A percentile compares a stretch with the other conserved stretches of the same genome.
phyloP scores from a whole-genome alignment of 768 basidiomycete genomes.

The Russula sp. region DNA sequence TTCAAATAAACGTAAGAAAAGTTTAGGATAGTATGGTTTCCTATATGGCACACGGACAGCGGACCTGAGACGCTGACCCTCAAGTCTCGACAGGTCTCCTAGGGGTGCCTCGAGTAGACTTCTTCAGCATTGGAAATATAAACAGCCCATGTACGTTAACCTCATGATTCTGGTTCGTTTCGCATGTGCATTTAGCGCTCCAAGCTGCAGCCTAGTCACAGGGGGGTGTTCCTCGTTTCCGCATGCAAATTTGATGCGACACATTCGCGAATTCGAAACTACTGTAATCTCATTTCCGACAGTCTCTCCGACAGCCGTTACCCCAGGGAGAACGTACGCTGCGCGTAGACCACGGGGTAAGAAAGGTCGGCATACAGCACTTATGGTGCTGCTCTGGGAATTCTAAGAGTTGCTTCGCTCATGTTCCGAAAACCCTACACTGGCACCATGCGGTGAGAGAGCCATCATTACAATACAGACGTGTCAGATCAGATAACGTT shows the following conservation, averaged over 20 bases:
- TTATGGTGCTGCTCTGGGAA: background rate
- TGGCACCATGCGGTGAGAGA: no score
- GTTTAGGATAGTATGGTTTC: background rate
- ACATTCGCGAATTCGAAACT: background rate
- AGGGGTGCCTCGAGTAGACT: slow-evolving; percentile 6
- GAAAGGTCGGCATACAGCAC: background rate
- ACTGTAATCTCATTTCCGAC: background rate
- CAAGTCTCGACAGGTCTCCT: background rate
- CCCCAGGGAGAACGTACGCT: background rate
- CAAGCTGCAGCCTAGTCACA: slow-evolving; percentile 1
- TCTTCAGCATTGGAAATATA: slow-evolving; percentile 10
- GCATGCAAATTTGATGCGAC: background rate
- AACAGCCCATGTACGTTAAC: slow-evolving; percentile 5
- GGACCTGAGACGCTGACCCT: background rate
- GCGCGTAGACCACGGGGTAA: background rate
- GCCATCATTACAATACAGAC: background rate
- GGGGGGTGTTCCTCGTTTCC: slow-evolving; percentile 1
- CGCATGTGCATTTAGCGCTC: background rate
- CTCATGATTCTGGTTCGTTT: background rate
- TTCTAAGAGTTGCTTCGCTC: background rate
- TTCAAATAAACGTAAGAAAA: background rate
- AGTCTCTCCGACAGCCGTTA: background rate
- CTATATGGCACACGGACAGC: background rate
- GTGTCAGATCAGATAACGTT: slow-evolving; percentile 10
- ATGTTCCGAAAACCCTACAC: background rate